Base-by-base conservation (phyloP, 257 asterid species). In the Gentiana macrophylla region DNA sequence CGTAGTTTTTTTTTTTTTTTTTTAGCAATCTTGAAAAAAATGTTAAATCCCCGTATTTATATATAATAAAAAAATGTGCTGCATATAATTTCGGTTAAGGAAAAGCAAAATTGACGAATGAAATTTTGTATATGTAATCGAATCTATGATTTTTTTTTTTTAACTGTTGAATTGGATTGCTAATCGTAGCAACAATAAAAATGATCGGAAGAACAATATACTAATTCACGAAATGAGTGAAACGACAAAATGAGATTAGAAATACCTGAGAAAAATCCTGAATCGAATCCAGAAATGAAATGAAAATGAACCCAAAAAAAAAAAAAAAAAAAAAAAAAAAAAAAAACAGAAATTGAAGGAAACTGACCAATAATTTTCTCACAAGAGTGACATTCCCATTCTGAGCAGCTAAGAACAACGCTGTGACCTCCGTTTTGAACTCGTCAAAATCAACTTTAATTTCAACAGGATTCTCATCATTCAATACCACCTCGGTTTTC, bases 401-500 rank as follows among this genome's bases (percentile, higher is more conserved):
- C 57, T 77, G 75, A 61, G 63, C 87, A 33, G 93, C 83, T 38
- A 78, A 69, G 61, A 83, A 80, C 68, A 83, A 72, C 3, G 94
- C 63, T 61, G 96, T 87, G 48, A 80, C 96, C 57, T 87, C 94
- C n/a, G 89, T 82, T 44, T 67, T 78, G 10, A 84, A 68, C 70
- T 87, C 94, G 53, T 77, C 86, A 67, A 69, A 75, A 38, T 57
- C 79, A 55, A 76, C 72, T 57, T 78, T 65, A 56, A 84, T 78
- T 60, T 84, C 73, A 57, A 35, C 59, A 12, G 86, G 80, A 51
- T 68, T 66, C 62, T 84, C 89, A 35, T 82, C 82, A 10, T 64
- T 57, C 67, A 83, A 65, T 62, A 78, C 70, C 3, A 80, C 71
- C 55, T 72, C 78, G 34, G 82, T 65, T 59, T 76, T 82, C n/a